Percentiles rank a stretch among this genome's conserved stretches.
Evolutionary conservation across 2,329 filamentous ascomycete genomes (phyloP).

Genomic region (Pseudogymnoascus sp.): DNA sequence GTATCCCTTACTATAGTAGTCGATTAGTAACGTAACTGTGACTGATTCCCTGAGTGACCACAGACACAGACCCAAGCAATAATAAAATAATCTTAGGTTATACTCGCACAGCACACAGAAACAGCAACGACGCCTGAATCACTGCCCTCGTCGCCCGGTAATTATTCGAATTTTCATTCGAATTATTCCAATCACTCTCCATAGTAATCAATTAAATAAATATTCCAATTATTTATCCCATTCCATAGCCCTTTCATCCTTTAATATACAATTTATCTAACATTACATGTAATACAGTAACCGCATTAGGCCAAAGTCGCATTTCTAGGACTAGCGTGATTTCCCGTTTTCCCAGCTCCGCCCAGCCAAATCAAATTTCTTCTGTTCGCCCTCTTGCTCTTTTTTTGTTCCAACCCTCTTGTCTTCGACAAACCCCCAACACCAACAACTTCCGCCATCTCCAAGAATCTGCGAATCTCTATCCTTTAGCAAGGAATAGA

Average conservation of each 20-base stretch:
- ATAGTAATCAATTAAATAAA: not conserved
- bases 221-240: not conserved
- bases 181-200: not conserved
- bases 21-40: not conserved
- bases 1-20: not conserved
- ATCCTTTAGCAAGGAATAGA: constrained; percentile 9
- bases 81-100: no score
- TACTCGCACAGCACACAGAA: no score
- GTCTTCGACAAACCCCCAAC: constrained; percentile 4
- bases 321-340: constrained; percentile 1
- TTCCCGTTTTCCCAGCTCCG: constrained; percentile 7
- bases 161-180: not conserved
- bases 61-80: no score
- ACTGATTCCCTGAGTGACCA: not conserved
- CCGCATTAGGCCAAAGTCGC: not conserved
- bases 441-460: not conserved
- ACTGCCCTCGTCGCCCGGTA: not conserved
- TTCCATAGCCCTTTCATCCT: not conserved
- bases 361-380: constrained; percentile 8
- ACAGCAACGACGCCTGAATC: no score
- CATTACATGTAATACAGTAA: constrained; percentile 4
- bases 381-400: constrained; percentile 6
- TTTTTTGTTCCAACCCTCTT: constrained; percentile 8
- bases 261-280: constrained; percentile 1
- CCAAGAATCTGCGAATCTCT: constrained; percentile 8